Evolutionary conservation across 2,329 filamentous ascomycete genomes (phyloP), one percentile per base, ranked within the genome.

Genomic region (Geosmithia putterillii): DNA sequence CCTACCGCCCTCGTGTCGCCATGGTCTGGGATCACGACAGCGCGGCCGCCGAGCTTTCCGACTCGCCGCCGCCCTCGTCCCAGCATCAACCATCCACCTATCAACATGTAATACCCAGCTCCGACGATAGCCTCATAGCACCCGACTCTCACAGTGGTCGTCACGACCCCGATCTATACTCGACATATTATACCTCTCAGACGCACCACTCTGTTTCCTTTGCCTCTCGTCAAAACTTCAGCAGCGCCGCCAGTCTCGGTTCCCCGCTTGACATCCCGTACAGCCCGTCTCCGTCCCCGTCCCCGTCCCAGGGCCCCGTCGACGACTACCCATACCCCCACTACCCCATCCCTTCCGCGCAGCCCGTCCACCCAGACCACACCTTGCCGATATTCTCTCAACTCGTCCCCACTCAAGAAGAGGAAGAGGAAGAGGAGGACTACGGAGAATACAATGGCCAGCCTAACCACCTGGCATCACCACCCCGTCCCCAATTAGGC

Each of bases 1-100:
- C 49, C 23, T 49, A 54, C 45, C 53, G 50, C 44, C 52, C 56
- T 44, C 62, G 57, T 49, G 57, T 64, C 46, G 60, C 62, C 57
- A 54, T 66, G 56, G 59, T 64, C 53, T 65, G 63, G 64, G 23
- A 14, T 17, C 32, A 42, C 18, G 28, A 23, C 19, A 22, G 6
- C 23, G 15, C 32, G 6, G 15, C 35, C 41, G 20, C 21, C 19
- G 19, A 22, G 25, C 39, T 22, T 18, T 23, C 25, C 4, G 22
- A 18, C 15, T 6, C 15, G 18, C 7, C 28, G 10, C 28, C 28
- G 10, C 36, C 39, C 21, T 25, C 38, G 38, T 19, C 18, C 9
- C 23, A 12, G 9, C 38, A 14, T n/a, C 12, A 22, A 41, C 21
- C 39, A 17, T 41, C 39, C 18, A 6, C 23, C 39, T 22, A 17